These are phyloP conservation scores for Cnidoscolus chayamansa DNA, from an alignment of 441 rosid genomes.

Conservation along the genomic window DNA sequence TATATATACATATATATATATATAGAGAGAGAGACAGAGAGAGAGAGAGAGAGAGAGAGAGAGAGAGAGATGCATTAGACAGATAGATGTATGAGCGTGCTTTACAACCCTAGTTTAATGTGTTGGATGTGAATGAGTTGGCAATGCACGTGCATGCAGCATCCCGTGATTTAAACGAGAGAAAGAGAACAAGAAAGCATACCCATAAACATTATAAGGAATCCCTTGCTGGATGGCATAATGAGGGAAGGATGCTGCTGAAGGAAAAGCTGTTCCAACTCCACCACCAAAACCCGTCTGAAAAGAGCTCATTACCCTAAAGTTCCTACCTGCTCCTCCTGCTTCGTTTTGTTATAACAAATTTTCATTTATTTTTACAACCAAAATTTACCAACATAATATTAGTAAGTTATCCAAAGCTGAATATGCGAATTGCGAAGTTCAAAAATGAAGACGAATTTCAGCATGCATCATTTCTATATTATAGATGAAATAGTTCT, in stretches of 20 bases:
- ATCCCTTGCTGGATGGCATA: conserved; percentile 83
- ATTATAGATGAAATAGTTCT: no score
- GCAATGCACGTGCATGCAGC: conserved; percentile 49
- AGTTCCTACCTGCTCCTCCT: conserved; percentile 46
- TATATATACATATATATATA: neutral
- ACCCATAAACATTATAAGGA: conserved; percentile 80
- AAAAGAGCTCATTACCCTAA: conserved; percentile 64
- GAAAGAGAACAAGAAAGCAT: conserved; percentile 9
- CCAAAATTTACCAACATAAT: no score
- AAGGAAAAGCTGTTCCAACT: conserved; percentile 62
- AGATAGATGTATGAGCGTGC: conserved; percentile 18
- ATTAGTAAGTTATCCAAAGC: no score
- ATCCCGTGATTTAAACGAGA: neutral
- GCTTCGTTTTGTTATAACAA: no score
- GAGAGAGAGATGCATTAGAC: no score
- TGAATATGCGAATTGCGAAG: no score
- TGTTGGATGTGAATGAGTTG: conserved; percentile 41
- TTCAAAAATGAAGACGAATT: no score
- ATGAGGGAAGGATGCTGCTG: conserved; percentile 78
- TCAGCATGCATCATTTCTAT: no score
- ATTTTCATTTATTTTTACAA: no score
- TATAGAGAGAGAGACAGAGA: neutral
- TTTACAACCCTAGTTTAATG: conserved; percentile 24
- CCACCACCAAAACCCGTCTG: conserved; percentile 74
- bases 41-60: neutral